These are phyloP conservation scores for Dryadomyces sulphureus DNA, from an alignment of 2,329 filamentous ascomycete species.

Conservation along the genomic window DNA sequence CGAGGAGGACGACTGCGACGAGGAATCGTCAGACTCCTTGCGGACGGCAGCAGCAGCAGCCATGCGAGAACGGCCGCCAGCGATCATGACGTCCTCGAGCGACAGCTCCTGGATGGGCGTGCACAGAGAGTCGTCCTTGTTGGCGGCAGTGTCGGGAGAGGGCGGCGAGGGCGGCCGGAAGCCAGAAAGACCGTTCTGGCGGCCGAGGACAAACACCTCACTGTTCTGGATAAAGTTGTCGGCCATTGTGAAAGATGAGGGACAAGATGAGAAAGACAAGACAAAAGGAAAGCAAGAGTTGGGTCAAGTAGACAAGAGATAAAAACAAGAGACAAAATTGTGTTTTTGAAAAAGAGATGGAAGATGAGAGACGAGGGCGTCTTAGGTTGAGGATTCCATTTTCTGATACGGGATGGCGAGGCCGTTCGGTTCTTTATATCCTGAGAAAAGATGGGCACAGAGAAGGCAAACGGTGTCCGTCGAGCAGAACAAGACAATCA, in stretches of 20 bases:
- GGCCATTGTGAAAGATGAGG: neutral
- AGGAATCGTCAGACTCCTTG: neutral
- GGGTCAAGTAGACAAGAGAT: no score
- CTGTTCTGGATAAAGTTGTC: constrained; percentile 31
- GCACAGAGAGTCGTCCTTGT: constrained; percentile 14
- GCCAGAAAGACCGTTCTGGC: constrained; percentile 19
- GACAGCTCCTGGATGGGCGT: constrained; percentile 21
- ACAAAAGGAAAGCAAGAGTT: neutral
- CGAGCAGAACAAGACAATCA: neutral
- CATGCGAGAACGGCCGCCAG: neutral
- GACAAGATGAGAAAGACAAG: neutral
- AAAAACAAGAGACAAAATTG: neutral
- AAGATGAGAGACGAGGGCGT: neutral
- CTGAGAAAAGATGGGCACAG: neutral
- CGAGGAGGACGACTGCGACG: neutral
- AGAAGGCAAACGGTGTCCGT: neutral
- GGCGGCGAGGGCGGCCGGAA: constrained; percentile 35
- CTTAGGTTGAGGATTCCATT: neutral
- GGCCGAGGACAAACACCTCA: constrained; percentile 31
- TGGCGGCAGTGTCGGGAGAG: constrained; percentile 25
- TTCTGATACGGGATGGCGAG: neutral
- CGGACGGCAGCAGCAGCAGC: neutral
- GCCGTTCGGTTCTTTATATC: neutral
- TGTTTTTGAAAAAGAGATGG: neutral
- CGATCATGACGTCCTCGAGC: constrained; percentile 14